Evolutionary conservation across 2,329 filamentous ascomycete species (phyloP).

Genomic region (Xylaria polymorpha): DNA sequence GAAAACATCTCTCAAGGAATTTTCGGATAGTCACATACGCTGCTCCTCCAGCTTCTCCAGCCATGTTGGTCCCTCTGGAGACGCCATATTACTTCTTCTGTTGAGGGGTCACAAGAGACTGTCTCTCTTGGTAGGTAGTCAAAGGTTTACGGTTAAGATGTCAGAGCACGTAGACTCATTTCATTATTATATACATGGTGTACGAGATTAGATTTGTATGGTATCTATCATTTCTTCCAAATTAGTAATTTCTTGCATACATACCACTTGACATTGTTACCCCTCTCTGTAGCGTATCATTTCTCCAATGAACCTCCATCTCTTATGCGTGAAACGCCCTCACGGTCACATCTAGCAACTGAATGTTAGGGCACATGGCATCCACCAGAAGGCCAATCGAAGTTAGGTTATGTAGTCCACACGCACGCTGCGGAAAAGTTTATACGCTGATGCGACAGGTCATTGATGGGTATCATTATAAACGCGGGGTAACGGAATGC

Average conservation of each 20-base stretch:
- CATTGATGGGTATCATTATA: background rate
- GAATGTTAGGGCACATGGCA: slow-evolving; percentile 2
- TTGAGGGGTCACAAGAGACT: background rate
- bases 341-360: background rate
- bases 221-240: background rate
- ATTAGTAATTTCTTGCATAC: background rate
- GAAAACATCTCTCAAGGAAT: background rate
- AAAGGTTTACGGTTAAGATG: background rate
- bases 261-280: slow-evolving; percentile 16
- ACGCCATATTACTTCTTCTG: slow-evolving; percentile 12
- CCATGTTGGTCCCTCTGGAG: slow-evolving; percentile 27
- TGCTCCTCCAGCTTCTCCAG: slow-evolving; percentile 32
- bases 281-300: slow-evolving; percentile 28
- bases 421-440: background rate
- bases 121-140: slow-evolving; percentile 1
- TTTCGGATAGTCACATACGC: slow-evolving; percentile 12
- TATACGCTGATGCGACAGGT: background rate
- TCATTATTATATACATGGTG: background rate
- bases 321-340: slow-evolving; percentile 16
- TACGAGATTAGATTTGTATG: background rate
- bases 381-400: slow-evolving; percentile 4
- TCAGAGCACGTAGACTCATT: background rate
- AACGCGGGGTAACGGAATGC: background rate
- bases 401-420: background rate
- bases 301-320: slow-evolving; percentile 18